phyloP scores from a whole-genome alignment of 2,329 filamentous ascomycete genomes.

The Epichloe hybrida region DNA sequence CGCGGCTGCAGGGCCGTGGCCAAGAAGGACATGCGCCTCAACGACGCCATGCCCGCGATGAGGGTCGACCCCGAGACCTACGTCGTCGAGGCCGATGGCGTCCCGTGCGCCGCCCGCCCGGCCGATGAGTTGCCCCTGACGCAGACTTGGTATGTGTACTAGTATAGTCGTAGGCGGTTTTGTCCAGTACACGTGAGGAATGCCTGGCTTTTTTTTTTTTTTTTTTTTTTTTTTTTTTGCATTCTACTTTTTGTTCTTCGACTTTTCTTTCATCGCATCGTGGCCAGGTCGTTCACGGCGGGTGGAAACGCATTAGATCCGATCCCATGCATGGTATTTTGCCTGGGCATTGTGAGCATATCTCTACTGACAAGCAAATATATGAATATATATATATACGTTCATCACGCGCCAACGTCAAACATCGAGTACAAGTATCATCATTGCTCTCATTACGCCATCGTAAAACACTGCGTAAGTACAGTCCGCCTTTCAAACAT shows the following conservation, averaged over 20 bases:
- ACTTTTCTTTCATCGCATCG: too few relatives aligned
- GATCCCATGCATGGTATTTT: too few relatives aligned
- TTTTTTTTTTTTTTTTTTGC: too few relatives aligned
- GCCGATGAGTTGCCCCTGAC: conserved; percentile 58
- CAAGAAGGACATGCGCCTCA: conserved; percentile 86
- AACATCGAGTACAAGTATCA: conserved; percentile 6
- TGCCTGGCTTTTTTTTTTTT: too few relatives aligned
- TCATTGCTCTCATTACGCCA: conserved; percentile 18
- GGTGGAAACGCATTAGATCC: too few relatives aligned
- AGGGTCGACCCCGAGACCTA: conserved; percentile 86
- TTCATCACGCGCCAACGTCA: not conserved
- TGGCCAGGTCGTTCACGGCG: too few relatives aligned
- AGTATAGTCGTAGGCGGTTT: not conserved
- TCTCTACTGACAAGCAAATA: too few relatives aligned
- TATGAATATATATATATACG: too few relatives aligned
- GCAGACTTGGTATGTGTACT: conserved; percentile 55
- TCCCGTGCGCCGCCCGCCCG: conserved; percentile 60
- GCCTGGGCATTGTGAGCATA: too few relatives aligned
- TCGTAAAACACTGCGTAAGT: conserved; percentile 12
- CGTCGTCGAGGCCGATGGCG: conserved; percentile 71
- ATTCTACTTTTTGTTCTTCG: too few relatives aligned
- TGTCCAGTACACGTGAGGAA: too few relatives aligned
- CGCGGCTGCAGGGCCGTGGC: conserved; percentile 59
- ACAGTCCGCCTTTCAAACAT: conserved; percentile 13
- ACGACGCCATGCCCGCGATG: conserved; percentile 74